Evolutionary conservation across 805 yeast species (phyloP), one percentile per base, ranked within the genome.

Genomic region (Ogataea naganishii): DNA sequence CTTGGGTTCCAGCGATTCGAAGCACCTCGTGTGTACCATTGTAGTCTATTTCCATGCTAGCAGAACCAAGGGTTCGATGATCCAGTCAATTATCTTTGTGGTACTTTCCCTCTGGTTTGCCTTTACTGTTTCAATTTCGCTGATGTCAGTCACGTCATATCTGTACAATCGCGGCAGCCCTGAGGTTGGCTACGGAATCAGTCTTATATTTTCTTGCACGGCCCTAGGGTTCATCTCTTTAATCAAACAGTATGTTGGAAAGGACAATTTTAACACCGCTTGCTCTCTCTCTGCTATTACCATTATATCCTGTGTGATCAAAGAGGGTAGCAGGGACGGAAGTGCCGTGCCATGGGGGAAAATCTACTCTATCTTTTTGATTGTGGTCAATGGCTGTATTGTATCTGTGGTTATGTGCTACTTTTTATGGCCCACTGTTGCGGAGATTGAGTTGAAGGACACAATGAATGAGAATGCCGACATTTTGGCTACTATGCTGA

Each of bases 11-110:
- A 65, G 81, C 16, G 88, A 80, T 52, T 73, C 80, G 8, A 83
- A 83, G 49, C 95, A 83, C 58, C 68, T 81, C 39, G 75, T 80
- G 3, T 85, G 94, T 22, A 84, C 94, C 0, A 79, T 79, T 7
- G 80, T 83, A 1, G 92, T 83, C 3, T 84, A 84, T 51, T 83
- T 84, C 60, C 92, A 83, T 46, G 85, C 94, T 0, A 69, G 88
- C 2, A 53, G 94, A 28, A 68, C 92, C 1, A 69, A 72, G 33
- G 95, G 95, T 0, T 72, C 83, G 13, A 83, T 83, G 89, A 68
- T 75, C 36, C 85, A 83, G 46, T 75, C 86, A 9, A 50, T 80
- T 12, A 47, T 71, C 25, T 84, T 72, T 53, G 88, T 78, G 3
- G 41, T 64, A 0, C 34, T 70, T 3, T 60, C 85, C 1, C 52